Percentiles rank a stretch among this genome's conserved stretches.
These are phyloP conservation scores for Lasiosphaeria hispida DNA, from an alignment of 495 filamentous ascomycete genomes.

Conservation along the genomic window DNA sequence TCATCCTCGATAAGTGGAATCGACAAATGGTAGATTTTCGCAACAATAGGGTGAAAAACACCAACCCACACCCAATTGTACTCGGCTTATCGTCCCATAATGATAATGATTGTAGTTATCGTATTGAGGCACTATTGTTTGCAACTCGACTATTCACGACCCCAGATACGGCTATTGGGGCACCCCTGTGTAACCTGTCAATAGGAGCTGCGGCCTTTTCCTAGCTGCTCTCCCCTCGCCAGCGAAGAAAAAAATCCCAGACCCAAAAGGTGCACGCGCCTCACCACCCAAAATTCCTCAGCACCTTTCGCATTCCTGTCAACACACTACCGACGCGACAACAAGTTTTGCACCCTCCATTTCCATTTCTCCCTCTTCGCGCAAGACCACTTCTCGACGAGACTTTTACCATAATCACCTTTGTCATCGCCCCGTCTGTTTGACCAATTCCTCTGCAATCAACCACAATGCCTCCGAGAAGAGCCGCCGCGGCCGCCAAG, in stretches of 20 bases:
- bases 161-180: background rate
- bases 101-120: too few species aligned
- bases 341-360: background rate
- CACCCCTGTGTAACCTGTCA: background rate
- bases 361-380: background rate
- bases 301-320: background rate
- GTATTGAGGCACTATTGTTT: background rate
- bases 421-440: background rate
- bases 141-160: background rate
- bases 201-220: background rate
- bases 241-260: background rate
- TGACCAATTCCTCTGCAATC: background rate
- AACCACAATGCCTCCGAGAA: constrained; percentile 29
- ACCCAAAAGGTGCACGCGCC: constrained; percentile 5
- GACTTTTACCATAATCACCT: background rate
- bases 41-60: too few species aligned
- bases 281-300: constrained; percentile 8
- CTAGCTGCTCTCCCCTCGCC: background rate
- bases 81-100: too few species aligned
- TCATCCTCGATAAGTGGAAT: too few species aligned
- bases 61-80: too few species aligned
- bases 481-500: constrained; percentile 18
- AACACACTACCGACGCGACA: constrained; percentile 1
- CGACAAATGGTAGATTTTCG: too few species aligned
- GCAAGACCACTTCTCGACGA: background rate